These are phyloP conservation scores for Penicillium lividum DNA, from an alignment of 495 filamentous ascomycete genomes.

Conservation along the genomic window DNA sequence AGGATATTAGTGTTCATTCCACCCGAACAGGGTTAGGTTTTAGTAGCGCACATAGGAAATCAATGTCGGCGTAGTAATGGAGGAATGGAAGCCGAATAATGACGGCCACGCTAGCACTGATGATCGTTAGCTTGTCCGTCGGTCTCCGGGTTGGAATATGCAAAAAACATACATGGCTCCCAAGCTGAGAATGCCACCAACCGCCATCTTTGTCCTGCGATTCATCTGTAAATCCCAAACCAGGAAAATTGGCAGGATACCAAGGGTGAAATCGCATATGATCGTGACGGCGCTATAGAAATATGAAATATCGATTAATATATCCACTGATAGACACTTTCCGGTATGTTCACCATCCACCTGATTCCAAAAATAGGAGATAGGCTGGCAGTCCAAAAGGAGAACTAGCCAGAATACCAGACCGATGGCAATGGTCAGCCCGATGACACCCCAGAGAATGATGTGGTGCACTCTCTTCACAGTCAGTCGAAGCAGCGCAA, in stretches of 20 bases:
- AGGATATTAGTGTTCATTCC: neutral
- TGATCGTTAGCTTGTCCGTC: constrained; percentile 4
- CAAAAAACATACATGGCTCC: constrained; percentile 28
- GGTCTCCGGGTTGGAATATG: neutral
- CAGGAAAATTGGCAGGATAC: constrained; percentile 26
- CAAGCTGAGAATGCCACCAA: constrained; percentile 30
- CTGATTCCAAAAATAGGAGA: constrained; percentile 34
- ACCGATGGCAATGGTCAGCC: constrained; percentile 27
- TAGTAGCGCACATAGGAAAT: constrained; percentile 34
- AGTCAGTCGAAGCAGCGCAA: constrained; percentile 45
- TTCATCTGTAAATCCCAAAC: constrained; percentile 33
- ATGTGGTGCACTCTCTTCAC: constrained; percentile 25
- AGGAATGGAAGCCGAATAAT: constrained; percentile 32
- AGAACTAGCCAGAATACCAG: constrained; percentile 32
- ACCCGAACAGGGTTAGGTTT: neutral
- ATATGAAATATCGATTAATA: constrained; percentile 29
- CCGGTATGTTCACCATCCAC: constrained; percentile 17
- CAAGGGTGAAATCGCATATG: constrained; percentile 34
- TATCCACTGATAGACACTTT: constrained; percentile 28
- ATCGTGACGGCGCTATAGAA: constrained; percentile 33
- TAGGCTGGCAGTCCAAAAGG: constrained; percentile 30
- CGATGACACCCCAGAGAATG: constrained; percentile 36
- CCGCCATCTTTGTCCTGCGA: constrained; percentile 24
- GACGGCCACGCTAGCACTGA: constrained; percentile 31
- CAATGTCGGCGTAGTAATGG: constrained; percentile 16